A percentile compares a stretch with the other conserved stretches of the same genome.
phyloP scores from a whole-genome alignment of 2,329 filamentous ascomycete species.

The Amphichorda felina region DNA sequence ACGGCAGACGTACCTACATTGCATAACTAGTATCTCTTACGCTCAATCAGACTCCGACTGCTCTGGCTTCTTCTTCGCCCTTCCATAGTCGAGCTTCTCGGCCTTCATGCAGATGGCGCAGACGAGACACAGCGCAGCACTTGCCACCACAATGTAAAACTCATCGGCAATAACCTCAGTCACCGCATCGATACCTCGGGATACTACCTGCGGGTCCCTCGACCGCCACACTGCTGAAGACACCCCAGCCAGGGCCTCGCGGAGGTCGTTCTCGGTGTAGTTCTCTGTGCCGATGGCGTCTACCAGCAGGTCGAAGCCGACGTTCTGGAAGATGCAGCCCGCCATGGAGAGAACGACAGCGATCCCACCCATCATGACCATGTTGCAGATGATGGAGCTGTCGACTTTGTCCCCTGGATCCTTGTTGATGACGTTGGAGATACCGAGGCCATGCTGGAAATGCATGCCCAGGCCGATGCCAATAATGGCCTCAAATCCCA shows the following conservation, averaged over 20 bases:
- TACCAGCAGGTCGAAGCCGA: conserved; percentile 12
- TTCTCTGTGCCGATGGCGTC: conserved; percentile 9
- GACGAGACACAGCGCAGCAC: conserved; percentile 12
- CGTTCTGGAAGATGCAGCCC: conserved; percentile 17
- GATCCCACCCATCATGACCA: conserved; percentile 18
- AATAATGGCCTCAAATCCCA: conserved; percentile 17
- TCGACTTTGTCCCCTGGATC: conserved; percentile 13
- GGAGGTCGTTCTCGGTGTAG: conserved; percentile 11
- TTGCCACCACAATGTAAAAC: conserved; percentile 14
- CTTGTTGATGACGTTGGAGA: conserved; percentile 15
- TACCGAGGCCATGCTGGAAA: conserved; percentile 16
- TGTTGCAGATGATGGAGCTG: conserved; percentile 18
- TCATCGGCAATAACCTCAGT: conserved; percentile 12
- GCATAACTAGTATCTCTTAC: too few relatives aligned
- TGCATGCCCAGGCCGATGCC: conserved; percentile 18
- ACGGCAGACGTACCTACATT: too few relatives aligned
- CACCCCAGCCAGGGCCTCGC: conserved; percentile 14
- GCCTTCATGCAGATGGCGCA: conserved; percentile 14
- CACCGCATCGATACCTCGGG: conserved; percentile 10
- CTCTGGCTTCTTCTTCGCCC: not conserved
- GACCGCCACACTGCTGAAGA: conserved; percentile 11
- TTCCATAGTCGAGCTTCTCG: conserved; percentile 13
- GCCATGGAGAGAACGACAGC: conserved; percentile 14
- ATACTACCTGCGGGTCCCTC: conserved; percentile 7
- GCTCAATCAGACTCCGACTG: too few relatives aligned